Base-by-base conservation (phyloP, 2,329 filamentous ascomycete genomes). In the Fusarium sp. region DNA sequence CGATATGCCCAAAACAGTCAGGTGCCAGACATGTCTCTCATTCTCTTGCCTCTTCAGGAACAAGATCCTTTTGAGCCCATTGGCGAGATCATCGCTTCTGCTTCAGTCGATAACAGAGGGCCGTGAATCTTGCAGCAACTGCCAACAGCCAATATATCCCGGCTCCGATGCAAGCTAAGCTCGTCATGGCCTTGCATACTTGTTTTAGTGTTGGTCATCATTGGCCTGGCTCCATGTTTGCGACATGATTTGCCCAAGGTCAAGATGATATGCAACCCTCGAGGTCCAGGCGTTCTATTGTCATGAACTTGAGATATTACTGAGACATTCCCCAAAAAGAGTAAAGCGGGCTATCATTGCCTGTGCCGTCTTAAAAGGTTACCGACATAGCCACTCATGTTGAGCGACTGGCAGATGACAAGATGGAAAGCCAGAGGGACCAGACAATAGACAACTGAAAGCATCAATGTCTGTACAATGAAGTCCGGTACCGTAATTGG, bases 171-270 rank as follows among this genome's bases (percentile, higher is more conserved):
- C 27, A 49, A 59, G 60, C 68, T 74, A 75, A 62, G 32, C 70
- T 67, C 53, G 41, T 62, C 62, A 48, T 47, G 70, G 68, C 30
- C 57, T 58, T 55, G 46, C 62, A 63, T 71, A 64, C 66, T 65
- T 75, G 58, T 51, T 59, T 49, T 74, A 73, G 61, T 67, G 68
- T 54, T 63, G 51, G 58, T 51, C 51, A 54, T 53, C 34, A 32
- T 70, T 47, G 63, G 44, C 55, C 38, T 48, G 57, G 41, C 54
- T 46, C 55, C 34, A 60, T 45, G 32, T 20, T 51, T 47, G 43
- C 51, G 22, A 46, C 38, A 49, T 58, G 55, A 73, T 65, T 73
- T 65, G 72, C 48, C 27, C 56, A 56, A 29, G 32, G 24, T 34
- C 30, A 46, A 30, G 62, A 47, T 56, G 34, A 71, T 27, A 65